Percentiles rank a stretch among this genome's conserved stretches.
These are phyloP conservation scores for Ambrosiella xylebori DNA, from an alignment of 2,329 filamentous ascomycete genomes.

Conservation along the genomic window DNA sequence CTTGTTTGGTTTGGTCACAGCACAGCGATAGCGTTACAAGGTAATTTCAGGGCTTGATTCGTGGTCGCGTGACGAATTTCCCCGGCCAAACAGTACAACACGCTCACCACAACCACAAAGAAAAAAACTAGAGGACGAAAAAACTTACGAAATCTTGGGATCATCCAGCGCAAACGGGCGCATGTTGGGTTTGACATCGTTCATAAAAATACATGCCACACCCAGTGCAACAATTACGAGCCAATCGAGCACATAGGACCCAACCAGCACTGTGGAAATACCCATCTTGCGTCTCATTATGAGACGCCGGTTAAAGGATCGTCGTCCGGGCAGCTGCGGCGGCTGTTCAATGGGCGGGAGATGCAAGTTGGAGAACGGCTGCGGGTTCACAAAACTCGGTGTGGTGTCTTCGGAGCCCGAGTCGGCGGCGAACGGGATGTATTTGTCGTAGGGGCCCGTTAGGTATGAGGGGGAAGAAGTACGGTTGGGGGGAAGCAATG, in stretches of 20 bases:
- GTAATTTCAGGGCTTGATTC: too few species aligned
- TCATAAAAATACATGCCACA: slow-evolving; percentile 41
- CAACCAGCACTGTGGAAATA: slow-evolving; percentile 21
- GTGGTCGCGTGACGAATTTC: slow-evolving; percentile 3
- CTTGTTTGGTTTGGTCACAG: too few species aligned
- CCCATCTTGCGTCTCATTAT: slow-evolving; percentile 5
- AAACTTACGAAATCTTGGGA: slow-evolving; percentile 38
- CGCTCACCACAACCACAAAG: neutral
- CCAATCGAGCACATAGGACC: slow-evolving; percentile 66
- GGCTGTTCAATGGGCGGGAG: slow-evolving; percentile 4
- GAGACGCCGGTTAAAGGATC: neutral
- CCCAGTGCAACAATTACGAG: slow-evolving; percentile 43
- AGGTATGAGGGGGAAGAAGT: neutral
- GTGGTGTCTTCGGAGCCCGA: neutral
- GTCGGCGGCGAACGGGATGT: neutral
- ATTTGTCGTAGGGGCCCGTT: neutral
- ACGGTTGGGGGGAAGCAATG: slow-evolving; percentile 2
- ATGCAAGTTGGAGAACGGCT: neutral
- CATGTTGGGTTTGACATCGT: slow-evolving; percentile 43
- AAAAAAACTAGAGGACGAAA: neutral
- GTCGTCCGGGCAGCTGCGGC: slow-evolving; percentile 2
- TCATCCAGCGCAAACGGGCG: slow-evolving; percentile 56
- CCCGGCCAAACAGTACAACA: neutral
- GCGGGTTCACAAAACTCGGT: neutral
- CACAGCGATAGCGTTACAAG: too few species aligned